These are phyloP conservation scores for Colletotrichum musicola DNA, from an alignment of 2,329 filamentous ascomycete genomes.

Conservation along the genomic window DNA sequence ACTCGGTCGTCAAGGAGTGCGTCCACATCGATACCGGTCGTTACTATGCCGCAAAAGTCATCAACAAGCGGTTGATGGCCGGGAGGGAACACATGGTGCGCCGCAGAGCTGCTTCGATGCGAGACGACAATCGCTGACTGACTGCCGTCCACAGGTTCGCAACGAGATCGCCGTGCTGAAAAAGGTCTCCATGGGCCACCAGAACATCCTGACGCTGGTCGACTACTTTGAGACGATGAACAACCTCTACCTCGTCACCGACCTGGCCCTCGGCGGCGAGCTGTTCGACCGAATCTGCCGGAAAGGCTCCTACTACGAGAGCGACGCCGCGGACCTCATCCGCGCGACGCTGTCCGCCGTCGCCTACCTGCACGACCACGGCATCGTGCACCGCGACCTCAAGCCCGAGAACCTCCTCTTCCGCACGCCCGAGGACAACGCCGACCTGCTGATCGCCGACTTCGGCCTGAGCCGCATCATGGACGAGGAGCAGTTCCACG, in stretches of 20 bases:
- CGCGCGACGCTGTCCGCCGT: conserved; percentile 96
- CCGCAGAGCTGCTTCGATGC: conserved; percentile 26
- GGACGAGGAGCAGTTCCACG: conserved; percentile 99
- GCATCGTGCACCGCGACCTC: conserved; percentile 96
- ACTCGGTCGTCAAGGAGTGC: conserved; percentile 98
- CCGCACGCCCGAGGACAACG: conserved; percentile 96
- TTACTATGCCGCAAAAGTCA: conserved; percentile 99
- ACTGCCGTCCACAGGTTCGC: conserved; percentile 73
- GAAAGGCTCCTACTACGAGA: conserved; percentile 98
- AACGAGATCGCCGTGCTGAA: conserved; percentile 99
- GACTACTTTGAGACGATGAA: conserved; percentile 99
- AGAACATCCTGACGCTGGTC: conserved; percentile 96
- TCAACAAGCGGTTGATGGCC: conserved; percentile 98
- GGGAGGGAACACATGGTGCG: conserved; percentile 96
- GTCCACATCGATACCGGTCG: conserved; percentile 97
- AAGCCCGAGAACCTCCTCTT: conserved; percentile 98
- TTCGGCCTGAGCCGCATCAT: conserved; percentile 97
- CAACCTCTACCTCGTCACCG: conserved; percentile 97
- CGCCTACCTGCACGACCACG: conserved; percentile 97
- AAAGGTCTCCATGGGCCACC: conserved; percentile 98
- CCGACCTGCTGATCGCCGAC: conserved; percentile 95
- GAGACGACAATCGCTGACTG: conserved; percentile 11
- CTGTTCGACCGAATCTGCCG: conserved; percentile 98
- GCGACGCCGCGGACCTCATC: conserved; percentile 94
- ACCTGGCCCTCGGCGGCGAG: conserved; percentile 95